These are phyloP conservation scores for Calonectria pteridis DNA, from an alignment of 2,329 filamentous ascomycete species.

Conservation along the genomic window DNA sequence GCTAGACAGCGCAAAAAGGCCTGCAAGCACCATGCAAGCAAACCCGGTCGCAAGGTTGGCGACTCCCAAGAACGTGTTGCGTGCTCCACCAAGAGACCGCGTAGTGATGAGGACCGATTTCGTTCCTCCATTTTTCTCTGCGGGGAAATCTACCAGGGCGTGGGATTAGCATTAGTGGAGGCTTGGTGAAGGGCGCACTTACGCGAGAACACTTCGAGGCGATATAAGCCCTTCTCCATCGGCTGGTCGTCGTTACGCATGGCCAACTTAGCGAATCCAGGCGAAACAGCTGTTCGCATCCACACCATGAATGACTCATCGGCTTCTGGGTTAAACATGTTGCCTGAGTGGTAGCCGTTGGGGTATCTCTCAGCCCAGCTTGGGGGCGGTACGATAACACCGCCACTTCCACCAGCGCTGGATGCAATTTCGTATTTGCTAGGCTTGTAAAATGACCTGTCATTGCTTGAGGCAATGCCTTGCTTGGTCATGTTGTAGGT, in stretches of 20 bases:
- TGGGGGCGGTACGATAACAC: background rate
- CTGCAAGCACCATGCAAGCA: background rate
- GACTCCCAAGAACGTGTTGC: background rate
- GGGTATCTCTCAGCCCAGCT: background rate
- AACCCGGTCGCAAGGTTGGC: background rate
- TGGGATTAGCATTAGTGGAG: background rate
- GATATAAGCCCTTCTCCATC: background rate
- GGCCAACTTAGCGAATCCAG: background rate
- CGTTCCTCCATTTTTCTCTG: background rate
- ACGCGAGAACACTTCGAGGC: background rate
- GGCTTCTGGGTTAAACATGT: background rate
- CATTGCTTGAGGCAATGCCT: background rate
- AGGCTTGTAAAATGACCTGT: background rate
- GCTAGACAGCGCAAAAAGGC: background rate
- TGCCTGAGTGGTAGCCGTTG: background rate
- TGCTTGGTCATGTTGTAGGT: background rate
- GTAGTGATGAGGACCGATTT: background rate
- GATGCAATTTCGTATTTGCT: background rate
- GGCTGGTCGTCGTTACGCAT: background rate
- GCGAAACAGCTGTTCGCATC: background rate
- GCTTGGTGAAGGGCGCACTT: background rate
- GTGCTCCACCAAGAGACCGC: background rate
- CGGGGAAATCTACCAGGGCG: background rate
- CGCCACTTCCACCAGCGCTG: background rate
- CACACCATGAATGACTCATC: slow-evolving; percentile 3